phyloP scores from a whole-genome alignment of 768 basidiomycete species.

The Rhizopogon vulgaris region DNA sequence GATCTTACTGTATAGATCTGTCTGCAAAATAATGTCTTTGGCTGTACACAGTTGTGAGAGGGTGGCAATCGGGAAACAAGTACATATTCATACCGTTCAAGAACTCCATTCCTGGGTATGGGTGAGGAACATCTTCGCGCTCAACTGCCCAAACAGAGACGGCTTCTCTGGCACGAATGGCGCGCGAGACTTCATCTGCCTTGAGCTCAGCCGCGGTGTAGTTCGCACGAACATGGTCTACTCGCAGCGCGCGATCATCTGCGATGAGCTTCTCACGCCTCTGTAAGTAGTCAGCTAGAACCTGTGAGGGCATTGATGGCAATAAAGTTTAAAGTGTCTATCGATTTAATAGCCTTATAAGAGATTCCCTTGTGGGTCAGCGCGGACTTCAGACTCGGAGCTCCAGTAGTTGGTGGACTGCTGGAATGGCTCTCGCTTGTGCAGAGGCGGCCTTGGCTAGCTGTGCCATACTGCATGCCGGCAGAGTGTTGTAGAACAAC shows the following conservation, averaged over 20 bases:
- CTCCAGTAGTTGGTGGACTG: no score
- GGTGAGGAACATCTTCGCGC: conserved; percentile 45
- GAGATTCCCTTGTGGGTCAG: not conserved
- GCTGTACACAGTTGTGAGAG: conserved; percentile 13
- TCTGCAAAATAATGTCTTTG: conserved; percentile 29
- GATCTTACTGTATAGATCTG: conserved; percentile 31
- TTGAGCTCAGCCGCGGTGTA: conserved; percentile 36
- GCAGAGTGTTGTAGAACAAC: no score
- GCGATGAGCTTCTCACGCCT: conserved; percentile 23
- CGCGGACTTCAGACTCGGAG: no score
- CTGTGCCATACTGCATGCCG: no score
- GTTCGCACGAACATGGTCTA: conserved; percentile 30
- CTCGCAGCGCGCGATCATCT: conserved; percentile 45
- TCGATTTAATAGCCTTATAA: not conserved
- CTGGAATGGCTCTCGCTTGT: no score
- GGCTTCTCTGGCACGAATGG: conserved; percentile 48
- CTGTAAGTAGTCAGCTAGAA: conserved; percentile 8
- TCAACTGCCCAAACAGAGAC: conserved; percentile 50
- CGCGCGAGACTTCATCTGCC: conserved; percentile 52
- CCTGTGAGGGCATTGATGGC: not conserved
- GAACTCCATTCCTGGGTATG: conserved; percentile 75
- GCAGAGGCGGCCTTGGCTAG: no score
- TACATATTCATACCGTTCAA: conserved; percentile 43
- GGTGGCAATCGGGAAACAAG: not conserved
- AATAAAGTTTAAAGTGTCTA: no score